phyloP scores from a whole-genome alignment of 768 basidiomycete genomes.

The Lentinula lateritia region DNA sequence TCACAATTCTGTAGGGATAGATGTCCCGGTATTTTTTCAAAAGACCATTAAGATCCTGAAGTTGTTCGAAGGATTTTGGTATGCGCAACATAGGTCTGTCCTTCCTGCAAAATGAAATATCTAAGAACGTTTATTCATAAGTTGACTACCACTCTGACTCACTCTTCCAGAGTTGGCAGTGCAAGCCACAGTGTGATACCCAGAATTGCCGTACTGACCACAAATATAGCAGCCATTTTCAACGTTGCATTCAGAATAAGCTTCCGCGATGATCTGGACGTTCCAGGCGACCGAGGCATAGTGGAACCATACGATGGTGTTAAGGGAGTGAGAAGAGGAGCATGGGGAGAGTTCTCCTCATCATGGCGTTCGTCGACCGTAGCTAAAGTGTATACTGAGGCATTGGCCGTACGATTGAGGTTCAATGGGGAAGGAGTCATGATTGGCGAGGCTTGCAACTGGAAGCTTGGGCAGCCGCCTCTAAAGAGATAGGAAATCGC shows the following conservation, averaged over 20 bases:
- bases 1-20: slow-evolving; percentile 77
- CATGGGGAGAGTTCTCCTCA: slow-evolving; percentile 21
- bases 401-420: slow-evolving; percentile 24
- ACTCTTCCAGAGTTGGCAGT: slow-evolving; percentile 76
- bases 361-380: slow-evolving; percentile 38
- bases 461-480: background rate
- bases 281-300: slow-evolving; percentile 23
- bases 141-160: slow-evolving; percentile 23
- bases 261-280: slow-evolving; percentile 39
- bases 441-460: background rate
- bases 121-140: slow-evolving; percentile 1
- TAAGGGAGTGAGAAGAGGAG: slow-evolving; percentile 38
- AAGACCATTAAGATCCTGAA: slow-evolving; percentile 79
- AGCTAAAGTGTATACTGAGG: slow-evolving; percentile 59
- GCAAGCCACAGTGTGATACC: slow-evolving; percentile 78
- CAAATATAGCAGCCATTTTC: slow-evolving; percentile 79
- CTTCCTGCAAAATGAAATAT: slow-evolving; percentile 35
- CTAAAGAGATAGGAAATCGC: background rate
- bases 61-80: slow-evolving; percentile 82
- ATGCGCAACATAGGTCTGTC: slow-evolving; percentile 76
- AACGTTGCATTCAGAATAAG: slow-evolving; percentile 76
- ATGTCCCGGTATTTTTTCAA: slow-evolving; percentile 90
- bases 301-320: slow-evolving; percentile 52
- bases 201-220: slow-evolving; percentile 62
- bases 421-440: slow-evolving; percentile 11